Percentiles rank a stretch among this genome's conserved stretches.
Evolutionary conservation across 441 rosid genomes (phyloP).

Genomic region (Populus hybrid): DNA sequence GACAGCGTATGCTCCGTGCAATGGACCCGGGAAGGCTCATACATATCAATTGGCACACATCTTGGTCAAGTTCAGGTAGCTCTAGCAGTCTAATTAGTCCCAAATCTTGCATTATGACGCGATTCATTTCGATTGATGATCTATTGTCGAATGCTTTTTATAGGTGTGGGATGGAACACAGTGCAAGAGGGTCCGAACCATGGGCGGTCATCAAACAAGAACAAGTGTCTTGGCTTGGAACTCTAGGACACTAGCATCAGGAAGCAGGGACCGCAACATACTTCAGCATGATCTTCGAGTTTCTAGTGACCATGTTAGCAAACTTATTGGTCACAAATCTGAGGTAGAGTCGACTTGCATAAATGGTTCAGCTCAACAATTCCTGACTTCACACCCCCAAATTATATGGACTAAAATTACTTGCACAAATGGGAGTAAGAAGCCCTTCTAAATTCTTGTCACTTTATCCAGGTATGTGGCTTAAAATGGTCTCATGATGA

Average conservation of each 20-base stretch:
- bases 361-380: background rate
- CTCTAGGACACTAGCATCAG: conserved; percentile 79
- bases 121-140: background rate
- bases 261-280: conserved; percentile 91
- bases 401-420: background rate
- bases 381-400: background rate
- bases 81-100: background rate
- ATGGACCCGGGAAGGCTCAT: conserved; percentile 97
- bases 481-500: conserved; percentile 98
- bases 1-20: conserved; percentile 86
- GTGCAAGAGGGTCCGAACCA: conserved; percentile 81
- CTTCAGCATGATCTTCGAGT: conserved; percentile 97
- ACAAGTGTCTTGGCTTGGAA: conserved; percentile 96
- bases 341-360: conserved; percentile 39
- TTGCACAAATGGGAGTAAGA: background rate
- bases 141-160: background rate
- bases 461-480: conserved; percentile 64
- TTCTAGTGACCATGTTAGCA: conserved; percentile 62
- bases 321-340: conserved; percentile 89
- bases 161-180: conserved; percentile 96
- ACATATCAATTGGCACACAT: conserved; percentile 83
- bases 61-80: conserved; percentile 95
- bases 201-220: conserved; percentile 98
- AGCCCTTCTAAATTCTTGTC: background rate
- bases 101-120: background rate